Percentiles rank a stretch among this genome's conserved stretches.
Evolutionary conservation across 805 yeast species (phyloP).

Genomic region (Metschnikowia arizonensis): DNA sequence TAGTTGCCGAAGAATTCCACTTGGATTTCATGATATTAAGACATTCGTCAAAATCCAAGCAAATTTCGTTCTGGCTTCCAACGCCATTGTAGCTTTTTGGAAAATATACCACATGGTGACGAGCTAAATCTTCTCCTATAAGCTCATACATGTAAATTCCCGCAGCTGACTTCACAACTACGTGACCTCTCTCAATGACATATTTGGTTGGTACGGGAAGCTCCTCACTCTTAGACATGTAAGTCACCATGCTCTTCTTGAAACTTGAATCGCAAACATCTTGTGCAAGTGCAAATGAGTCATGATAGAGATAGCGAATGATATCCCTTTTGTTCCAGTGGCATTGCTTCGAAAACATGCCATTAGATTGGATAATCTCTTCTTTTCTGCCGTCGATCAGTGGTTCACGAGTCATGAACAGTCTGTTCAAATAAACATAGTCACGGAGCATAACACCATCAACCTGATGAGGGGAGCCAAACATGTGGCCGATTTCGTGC

Average conservation of each 20-base stretch:
- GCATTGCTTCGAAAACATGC: constrained; percentile 57
- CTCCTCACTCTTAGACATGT: constrained; percentile 13
- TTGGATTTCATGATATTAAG: constrained; percentile 29
- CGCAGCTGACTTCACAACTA: constrained; percentile 45
- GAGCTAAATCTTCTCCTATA: constrained; percentile 52
- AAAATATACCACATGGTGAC: constrained; percentile 56
- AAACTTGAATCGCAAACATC: constrained; percentile 48
- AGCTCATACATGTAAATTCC: constrained; percentile 78
- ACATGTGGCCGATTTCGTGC: constrained; percentile 90
- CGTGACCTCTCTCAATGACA: constrained; percentile 21
- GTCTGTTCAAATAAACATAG: constrained; percentile 73
- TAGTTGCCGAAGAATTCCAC: constrained; percentile 22
- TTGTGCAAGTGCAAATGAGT: constrained; percentile 65
- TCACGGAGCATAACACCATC: constrained; percentile 89
- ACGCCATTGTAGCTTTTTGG: constrained; percentile 55
- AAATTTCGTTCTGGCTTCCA: constrained; percentile 54
- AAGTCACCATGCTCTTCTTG: constrained; percentile 35
- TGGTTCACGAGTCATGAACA: constrained; percentile 71
- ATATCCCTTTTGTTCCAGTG: constrained; percentile 85
- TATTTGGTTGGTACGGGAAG: constrained; percentile 23
- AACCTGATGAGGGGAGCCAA: constrained; percentile 91
- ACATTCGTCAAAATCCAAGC: constrained; percentile 43
- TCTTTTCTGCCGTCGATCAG: constrained; percentile 43
- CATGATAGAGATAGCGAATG: constrained; percentile 75
- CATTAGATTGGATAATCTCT: constrained; percentile 37